Evolutionary conservation across 768 basidiomycete species (phyloP).

Genomic region (Crassisporium funariophilum): DNA sequence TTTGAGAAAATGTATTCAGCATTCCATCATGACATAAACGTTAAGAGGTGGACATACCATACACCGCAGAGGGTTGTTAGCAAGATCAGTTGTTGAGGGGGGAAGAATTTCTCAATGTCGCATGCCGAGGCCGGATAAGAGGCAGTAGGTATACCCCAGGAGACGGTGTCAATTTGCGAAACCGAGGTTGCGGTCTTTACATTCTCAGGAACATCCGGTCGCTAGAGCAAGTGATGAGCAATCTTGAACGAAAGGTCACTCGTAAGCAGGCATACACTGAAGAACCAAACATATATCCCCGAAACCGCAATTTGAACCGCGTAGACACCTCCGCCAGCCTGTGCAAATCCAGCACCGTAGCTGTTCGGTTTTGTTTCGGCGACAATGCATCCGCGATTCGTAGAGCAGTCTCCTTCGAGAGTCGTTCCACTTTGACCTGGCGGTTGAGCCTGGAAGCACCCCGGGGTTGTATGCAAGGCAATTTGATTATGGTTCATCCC

Average conservation of each 20-base stretch:
- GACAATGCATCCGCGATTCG: conserved; percentile 67
- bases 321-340: conserved; percentile 73
- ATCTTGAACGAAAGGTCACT: not conserved
- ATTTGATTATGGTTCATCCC: conserved; percentile 68
- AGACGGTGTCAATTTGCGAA: conserved; percentile 41
- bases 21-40: not conserved
- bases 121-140: conserved; percentile 62
- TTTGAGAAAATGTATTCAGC: conserved; percentile 8
- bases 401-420: conserved; percentile 57
- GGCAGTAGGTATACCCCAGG: conserved; percentile 63
- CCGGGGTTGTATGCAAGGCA: conserved; percentile 69
- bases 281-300: conserved; percentile 46
- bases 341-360: conserved; percentile 68
- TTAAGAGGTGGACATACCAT: conserved; percentile 27
- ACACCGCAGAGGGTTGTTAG: conserved; percentile 68
- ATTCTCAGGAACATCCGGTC: conserved; percentile 43
- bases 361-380: conserved; percentile 59
- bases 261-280: conserved; percentile 36
- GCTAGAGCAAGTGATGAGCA: conserved; percentile 29
- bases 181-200: conserved; percentile 36
- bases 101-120: conserved; percentile 54
- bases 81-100: conserved; percentile 66
- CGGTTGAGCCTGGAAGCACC: conserved; percentile 40
- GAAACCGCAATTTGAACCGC: conserved; percentile 69
- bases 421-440: conserved; percentile 49